Percentiles rank a stretch among this genome's conserved stretches.
Evolutionary conservation across 169 alveolate species (phyloP).

Genomic region (Cystoisospora suis): DNA sequence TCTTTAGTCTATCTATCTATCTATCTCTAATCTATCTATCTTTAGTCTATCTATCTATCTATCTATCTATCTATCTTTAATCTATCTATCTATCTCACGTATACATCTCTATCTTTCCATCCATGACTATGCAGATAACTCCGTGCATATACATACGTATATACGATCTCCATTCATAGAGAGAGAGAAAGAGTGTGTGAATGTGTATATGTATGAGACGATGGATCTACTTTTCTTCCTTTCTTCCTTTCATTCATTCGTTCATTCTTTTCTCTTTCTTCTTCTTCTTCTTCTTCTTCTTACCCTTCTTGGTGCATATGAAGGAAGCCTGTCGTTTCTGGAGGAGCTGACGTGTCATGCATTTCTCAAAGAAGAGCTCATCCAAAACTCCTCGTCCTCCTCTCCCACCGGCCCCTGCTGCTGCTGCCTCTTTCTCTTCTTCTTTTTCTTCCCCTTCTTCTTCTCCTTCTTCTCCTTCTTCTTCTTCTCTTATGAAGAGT

Average conservation of each 20-base stretch:
- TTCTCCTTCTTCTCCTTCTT: no score
- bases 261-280: not conserved
- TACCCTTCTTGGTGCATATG: conserved; percentile 34
- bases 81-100: no score
- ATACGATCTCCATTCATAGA: not conserved
- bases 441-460: no score
- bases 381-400: conserved; percentile 29
- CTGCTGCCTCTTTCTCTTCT: no score
- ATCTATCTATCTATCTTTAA: no score
- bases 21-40: no score
- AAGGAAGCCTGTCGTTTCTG: conserved; percentile 32
- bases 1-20: no score
- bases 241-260: not conserved
- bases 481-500: no score
- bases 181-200: not conserved
- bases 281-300: not conserved
- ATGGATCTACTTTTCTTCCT: not conserved
- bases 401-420: no score
- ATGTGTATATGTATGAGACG: not conserved
- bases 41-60: no score
- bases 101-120: not conserved
- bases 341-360: conserved; percentile 40
- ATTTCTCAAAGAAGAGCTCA: conserved; percentile 37
- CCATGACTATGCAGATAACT: not conserved
- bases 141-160: not conserved